Base-by-base conservation (phyloP, 768 basidiomycete genomes). In the Hericium rajendrae region DNA sequence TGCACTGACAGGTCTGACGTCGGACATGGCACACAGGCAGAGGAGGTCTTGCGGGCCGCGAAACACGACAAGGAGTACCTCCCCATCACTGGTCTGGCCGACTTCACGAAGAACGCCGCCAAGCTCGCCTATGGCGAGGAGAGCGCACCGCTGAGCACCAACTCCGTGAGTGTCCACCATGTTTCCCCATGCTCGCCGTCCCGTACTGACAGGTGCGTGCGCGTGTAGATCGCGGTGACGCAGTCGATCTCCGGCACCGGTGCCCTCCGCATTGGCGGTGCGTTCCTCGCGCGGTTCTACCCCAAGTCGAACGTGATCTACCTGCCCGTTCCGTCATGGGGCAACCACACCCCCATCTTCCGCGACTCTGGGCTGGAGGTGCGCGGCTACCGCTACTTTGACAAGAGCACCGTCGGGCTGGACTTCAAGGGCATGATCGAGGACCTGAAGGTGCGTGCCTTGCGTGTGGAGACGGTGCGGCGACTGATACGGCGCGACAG, bases 191-290 rank as follows among this genome's bases (percentile, higher is more conserved):
- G n/a, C n/a, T 6, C 9, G 6, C 18, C 26, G 15, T 51, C 49
- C 58, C 56, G 51, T 53, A 56, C 57, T 46, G 50, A 55, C 53
- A 50, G 53, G 32, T 41, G 18, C 49, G 24, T 32, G 11, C 16
- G 55, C 51, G 57, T 49, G 55, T 63, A 94, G 89, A 78, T 94
- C 66, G 82, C 91, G 24, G 79, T 88, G 54, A 88, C 92, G 11
- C 97, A 99, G 71, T 86, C 94, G 55, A 94, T 98, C 71, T 98
- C 95, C 28, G 97, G 97, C 13, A 99, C 97, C 12, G 97, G 97
- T 64, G 97, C 97, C 48, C 88, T 97, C 62, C 83, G 97, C 65
- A 91, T 98, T 70, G 97, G 94, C 52, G 93, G 85, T 61, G 86
- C 87, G 32, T 98, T 99, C 80, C 73, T 98, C 38, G 86, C 84